Conservation (phyloP, 345 rosid species). For the Eucalyptus polybractea region DNA sequence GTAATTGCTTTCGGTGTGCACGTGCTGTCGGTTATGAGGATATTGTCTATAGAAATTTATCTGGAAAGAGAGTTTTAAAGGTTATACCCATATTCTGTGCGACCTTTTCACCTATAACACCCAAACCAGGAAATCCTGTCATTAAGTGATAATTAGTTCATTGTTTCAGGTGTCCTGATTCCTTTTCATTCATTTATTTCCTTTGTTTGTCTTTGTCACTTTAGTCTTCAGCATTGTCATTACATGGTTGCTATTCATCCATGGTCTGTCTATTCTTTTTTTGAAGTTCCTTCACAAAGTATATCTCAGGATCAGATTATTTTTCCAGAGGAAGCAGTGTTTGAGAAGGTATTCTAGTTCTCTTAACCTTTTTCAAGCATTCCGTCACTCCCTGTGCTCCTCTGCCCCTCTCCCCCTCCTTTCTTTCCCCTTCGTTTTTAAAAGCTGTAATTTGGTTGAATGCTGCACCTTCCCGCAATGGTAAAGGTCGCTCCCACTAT, state of each 20-base stretch:
- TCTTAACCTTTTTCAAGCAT: not conserved
- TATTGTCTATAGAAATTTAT: not conserved
- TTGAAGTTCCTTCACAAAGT: constrained; percentile 28
- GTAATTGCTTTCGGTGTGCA: not conserved
- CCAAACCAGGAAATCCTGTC: not conserved
- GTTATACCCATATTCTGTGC: not conserved
- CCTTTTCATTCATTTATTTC: not conserved
- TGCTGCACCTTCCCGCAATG: not conserved
- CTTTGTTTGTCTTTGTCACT: not conserved
- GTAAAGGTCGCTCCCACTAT: not conserved
- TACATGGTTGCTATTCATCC: not conserved
- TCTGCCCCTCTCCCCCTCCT: not conserved
- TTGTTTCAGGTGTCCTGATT: not conserved
- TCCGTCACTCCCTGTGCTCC: not conserved
- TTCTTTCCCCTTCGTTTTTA: not conserved
- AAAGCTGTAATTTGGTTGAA: not conserved
- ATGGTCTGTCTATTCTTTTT: not conserved
- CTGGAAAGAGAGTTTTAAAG: not conserved
- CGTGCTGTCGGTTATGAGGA: not conserved
- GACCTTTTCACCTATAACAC: not conserved
- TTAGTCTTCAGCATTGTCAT: not conserved
- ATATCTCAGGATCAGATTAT: constrained; percentile 71
- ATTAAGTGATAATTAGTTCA: not conserved
- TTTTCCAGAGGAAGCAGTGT: constrained; percentile 86
- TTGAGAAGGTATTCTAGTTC: constrained; percentile 65